Percentiles rank a stretch among this genome's conserved stretches.
phyloP scores from a whole-genome alignment of 1,284 basidiomycete species.

The Cystobasidium slooffiae region DNA sequence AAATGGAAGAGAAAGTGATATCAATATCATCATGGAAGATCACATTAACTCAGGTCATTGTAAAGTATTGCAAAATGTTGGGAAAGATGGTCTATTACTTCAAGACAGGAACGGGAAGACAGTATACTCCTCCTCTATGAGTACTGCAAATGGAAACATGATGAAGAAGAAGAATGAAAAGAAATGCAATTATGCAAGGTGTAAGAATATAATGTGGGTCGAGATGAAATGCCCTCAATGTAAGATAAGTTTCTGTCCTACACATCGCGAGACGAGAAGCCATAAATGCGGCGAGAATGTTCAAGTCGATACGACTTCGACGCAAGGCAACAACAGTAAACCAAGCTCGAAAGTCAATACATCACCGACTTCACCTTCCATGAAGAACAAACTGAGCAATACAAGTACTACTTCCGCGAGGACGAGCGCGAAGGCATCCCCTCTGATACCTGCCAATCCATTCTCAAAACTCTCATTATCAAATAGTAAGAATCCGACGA shows the following conservation, averaged over 20 bases:
- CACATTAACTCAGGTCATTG: conserved; percentile 24
- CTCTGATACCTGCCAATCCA: neutral
- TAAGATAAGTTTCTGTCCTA: conserved; percentile 45
- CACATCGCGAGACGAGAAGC: conserved; percentile 45
- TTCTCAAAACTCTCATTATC: conserved; percentile 16
- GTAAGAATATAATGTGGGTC: conserved; percentile 48
- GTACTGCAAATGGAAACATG: neutral
- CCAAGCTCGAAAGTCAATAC: neutral
- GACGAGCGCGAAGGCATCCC: too few species aligned
- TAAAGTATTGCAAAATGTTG: conserved; percentile 10
- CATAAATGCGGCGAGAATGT: conserved; percentile 44
- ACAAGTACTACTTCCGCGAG: neutral
- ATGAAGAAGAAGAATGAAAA: neutral
- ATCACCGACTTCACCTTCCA: neutral
- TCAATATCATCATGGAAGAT: conserved; percentile 31
- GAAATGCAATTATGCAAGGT: conserved; percentile 31
- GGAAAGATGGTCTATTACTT: conserved; percentile 15
- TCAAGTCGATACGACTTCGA: neutral
- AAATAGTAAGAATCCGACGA: neutral
- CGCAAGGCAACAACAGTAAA: neutral
- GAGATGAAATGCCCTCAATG: conserved; percentile 48
- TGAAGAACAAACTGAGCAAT: neutral
- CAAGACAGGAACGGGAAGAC: conserved; percentile 2
- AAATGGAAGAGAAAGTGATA: conserved; percentile 31
- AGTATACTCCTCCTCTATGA: neutral